Base-by-base conservation (phyloP, 2,329 filamentous ascomycete species). In the Colletotrichum orbiculare region DNA sequence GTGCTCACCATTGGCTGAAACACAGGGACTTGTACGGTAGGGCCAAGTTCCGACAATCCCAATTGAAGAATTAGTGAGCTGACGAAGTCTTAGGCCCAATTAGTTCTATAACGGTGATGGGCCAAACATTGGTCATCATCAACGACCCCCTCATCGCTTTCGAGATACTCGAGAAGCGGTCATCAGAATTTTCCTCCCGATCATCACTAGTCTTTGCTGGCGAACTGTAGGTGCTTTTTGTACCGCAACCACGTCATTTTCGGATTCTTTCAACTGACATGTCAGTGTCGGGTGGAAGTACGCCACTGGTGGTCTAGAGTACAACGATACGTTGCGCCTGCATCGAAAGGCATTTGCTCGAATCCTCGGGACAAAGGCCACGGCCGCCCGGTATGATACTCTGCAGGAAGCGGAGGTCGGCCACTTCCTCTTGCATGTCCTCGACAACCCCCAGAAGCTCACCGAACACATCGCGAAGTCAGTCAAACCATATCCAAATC, bases 331-430 rank as follows among this genome's bases (percentile, higher is more conserved):
- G 9, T 77, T 79, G 8, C 75, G 74, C 34, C 72, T 73, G 2
- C 76, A 82, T 53, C 80, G 84, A 5, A 85, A 81, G 69, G 75
- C 80, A 5, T 75, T 82, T 47, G 73, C 76, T 17, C 74, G 76
- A 15, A 74, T 80, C 9, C 72, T 86, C 7, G 83, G 84, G 0
- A 78, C 81, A 0, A 78, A 79, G 35, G 60, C 68, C 0, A 68
- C 74, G 0, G 75, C 80, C 1, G 64, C 76, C 1, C 76, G 77
- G n/a, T 84, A 80, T 61, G 71, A 80, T 37, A 45, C 64, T 0
- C 50, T 82, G 2, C 80, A 84, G 63, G 79, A 85, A 46, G 70
- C 71, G 2, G 82, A 86, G 62, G 75, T 75, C 3, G 73, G 75
- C 2, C 77, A 78, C 2, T 82, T 83, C 48, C 71, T 85, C 9